Evolutionary conservation across 2,329 filamentous ascomycete species (phyloP).

Genomic region (Bisporella sp.): DNA sequence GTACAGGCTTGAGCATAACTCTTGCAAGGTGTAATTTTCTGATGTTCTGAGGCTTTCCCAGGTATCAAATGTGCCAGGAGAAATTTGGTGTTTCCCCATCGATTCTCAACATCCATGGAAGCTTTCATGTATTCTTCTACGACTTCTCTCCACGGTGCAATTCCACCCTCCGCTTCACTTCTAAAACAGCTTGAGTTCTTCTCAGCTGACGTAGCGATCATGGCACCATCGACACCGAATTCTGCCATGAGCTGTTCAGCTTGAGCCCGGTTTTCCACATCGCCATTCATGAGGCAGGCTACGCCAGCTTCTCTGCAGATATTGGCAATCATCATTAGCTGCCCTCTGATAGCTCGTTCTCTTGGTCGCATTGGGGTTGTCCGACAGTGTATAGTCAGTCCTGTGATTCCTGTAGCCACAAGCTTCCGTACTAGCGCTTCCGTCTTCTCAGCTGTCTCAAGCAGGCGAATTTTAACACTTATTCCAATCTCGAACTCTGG

Average conservation of each 20-base stretch:
- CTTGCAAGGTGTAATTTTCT: constrained; percentile 55
- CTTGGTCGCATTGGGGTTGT: constrained; percentile 93
- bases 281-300: constrained; percentile 92
- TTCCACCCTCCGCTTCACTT: constrained; percentile 58
- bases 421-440: constrained; percentile 70
- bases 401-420: constrained; percentile 82
- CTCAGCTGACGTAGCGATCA: constrained; percentile 94
- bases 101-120: constrained; percentile 73
- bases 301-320: constrained; percentile 81
- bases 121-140: constrained; percentile 68
- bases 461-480: constrained; percentile 90
- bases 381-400: constrained; percentile 88
- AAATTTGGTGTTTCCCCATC: constrained; percentile 90
- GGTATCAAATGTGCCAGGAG: constrained; percentile 79
- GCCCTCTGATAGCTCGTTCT: constrained; percentile 78
- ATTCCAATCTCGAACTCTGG: constrained; percentile 82
- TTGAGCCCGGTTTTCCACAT: constrained; percentile 70
- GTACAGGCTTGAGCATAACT: constrained; percentile 66
- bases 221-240: constrained; percentile 85
- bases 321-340: constrained; percentile 75
- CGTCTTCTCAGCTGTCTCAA: constrained; percentile 71
- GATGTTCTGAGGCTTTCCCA: constrained; percentile 62
- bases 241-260: constrained; percentile 65
- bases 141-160: constrained; percentile 69
- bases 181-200: constrained; percentile 87